Conservation (phyloP, 306 rosid genomes). For the Vigna angularis region DNA sequence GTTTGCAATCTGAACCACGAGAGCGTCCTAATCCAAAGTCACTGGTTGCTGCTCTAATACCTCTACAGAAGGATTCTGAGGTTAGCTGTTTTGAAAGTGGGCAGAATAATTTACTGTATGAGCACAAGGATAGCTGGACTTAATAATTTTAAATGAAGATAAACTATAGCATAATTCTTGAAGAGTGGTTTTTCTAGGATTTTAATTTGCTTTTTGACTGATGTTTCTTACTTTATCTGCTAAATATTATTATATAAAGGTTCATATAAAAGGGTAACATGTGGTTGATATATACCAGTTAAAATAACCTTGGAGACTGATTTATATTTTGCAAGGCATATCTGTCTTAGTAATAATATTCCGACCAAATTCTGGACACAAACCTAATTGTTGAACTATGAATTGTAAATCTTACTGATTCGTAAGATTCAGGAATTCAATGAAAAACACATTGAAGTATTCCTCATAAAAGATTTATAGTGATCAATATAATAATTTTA, state of each 20-base stretch:
- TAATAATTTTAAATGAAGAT: slow-evolving; percentile 20
- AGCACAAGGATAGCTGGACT: slow-evolving; percentile 13
- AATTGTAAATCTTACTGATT: neutral
- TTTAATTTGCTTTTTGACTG: slow-evolving; percentile 3
- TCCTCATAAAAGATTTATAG: neutral
- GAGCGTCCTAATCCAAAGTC: slow-evolving; percentile 96
- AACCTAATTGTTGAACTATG: neutral
- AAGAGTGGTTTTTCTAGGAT: slow-evolving; percentile 25
- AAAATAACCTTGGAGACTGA: neutral
- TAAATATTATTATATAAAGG: slow-evolving; percentile 1
- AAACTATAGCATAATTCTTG: slow-evolving; percentile 16
- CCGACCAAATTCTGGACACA: neutral
- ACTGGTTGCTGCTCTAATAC: slow-evolving; percentile 81
- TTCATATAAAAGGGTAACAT: neutral
- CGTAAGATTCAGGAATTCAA: neutral
- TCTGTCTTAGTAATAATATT: neutral
- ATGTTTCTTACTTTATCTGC: slow-evolving; percentile 14
- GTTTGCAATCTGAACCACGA: slow-evolving; percentile 89
- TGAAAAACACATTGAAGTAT: neutral
- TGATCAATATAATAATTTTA: neutral
- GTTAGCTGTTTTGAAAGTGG: slow-evolving; percentile 51
- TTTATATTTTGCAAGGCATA: slow-evolving; percentile 2
- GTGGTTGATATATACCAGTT: neutral
- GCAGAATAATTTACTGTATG: slow-evolving; percentile 25
- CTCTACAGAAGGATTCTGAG: slow-evolving; percentile 92